Evolutionary conservation across 2,329 filamentous ascomycete species (phyloP).

Genomic region (Cladophialophora bantiana): DNA sequence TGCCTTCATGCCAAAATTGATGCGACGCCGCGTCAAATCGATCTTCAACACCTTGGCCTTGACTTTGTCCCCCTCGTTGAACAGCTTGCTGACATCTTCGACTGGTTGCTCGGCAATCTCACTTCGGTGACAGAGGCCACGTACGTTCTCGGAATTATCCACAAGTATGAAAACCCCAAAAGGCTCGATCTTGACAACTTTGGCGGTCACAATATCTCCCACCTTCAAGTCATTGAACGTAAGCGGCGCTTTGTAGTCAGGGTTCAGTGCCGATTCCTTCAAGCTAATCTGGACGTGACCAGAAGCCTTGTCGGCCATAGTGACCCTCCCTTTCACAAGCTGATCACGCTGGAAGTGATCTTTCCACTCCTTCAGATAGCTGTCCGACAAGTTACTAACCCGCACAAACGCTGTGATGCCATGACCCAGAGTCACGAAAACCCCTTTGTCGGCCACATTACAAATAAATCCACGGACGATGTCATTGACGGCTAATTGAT

Average conservation of each 20-base stretch:
- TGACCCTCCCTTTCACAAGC: slow-evolving; percentile 85
- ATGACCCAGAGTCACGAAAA: slow-evolving; percentile 85
- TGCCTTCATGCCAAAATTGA: slow-evolving; percentile 91
- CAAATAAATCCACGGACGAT: slow-evolving; percentile 91
- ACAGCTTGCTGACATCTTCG: slow-evolving; percentile 85
- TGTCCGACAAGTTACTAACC: slow-evolving; percentile 87
- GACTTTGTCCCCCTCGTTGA: slow-evolving; percentile 88
- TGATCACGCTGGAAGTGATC: slow-evolving; percentile 85
- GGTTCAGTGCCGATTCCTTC: slow-evolving; percentile 82
- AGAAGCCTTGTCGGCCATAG: slow-evolving; percentile 70
- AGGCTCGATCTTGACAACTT: slow-evolving; percentile 90
- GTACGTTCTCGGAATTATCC: slow-evolving; percentile 85
- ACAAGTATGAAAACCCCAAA: slow-evolving; percentile 94
- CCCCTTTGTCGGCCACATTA: slow-evolving; percentile 84
- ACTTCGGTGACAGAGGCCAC: slow-evolving; percentile 88
- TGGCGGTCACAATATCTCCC: slow-evolving; percentile 85
- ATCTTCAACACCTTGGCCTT: slow-evolving; percentile 88
- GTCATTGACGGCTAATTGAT: slow-evolving; percentile 78
- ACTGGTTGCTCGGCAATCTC: slow-evolving; percentile 88
- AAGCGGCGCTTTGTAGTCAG: slow-evolving; percentile 75
- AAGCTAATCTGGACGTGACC: slow-evolving; percentile 84
- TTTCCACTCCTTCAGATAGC: slow-evolving; percentile 95
- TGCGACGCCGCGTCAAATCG: slow-evolving; percentile 74
- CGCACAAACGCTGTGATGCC: slow-evolving; percentile 82
- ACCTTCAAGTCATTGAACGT: slow-evolving; percentile 77